Conservation (phyloP, 1,139 yeast species). For the Blastobotrys indianensis region DNA sequence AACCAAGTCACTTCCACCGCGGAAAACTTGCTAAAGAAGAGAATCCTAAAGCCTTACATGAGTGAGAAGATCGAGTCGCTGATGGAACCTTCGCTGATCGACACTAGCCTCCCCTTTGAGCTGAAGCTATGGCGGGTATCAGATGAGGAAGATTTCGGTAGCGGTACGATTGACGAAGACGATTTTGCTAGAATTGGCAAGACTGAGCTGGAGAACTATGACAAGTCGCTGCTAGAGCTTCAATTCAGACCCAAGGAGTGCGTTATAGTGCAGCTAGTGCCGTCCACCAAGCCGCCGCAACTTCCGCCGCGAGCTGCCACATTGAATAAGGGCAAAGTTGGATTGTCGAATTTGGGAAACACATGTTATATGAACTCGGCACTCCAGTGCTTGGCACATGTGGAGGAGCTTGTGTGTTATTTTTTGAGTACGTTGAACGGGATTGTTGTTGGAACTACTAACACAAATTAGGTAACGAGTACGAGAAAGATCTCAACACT, state of each 20-base stretch:
- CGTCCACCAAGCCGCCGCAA: background rate
- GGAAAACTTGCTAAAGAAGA: background rate
- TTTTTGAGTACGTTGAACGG: constrained; percentile 37
- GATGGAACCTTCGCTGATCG: constrained; percentile 1
- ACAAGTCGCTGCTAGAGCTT: constrained; percentile 4
- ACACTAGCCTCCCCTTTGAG: background rate
- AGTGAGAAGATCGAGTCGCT: constrained; percentile 2
- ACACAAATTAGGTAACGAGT: constrained; percentile 44
- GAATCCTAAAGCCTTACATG: background rate
- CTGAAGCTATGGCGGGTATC: constrained; percentile 7
- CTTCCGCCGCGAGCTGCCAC: background rate
- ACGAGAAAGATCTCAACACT: constrained; percentile 59
- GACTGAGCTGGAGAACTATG: constrained; percentile 1
- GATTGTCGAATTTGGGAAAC: constrained; percentile 80
- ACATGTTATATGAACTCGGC: constrained; percentile 98
- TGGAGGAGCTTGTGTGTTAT: constrained; percentile 77
- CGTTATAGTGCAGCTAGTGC: background rate
- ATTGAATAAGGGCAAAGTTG: constrained; percentile 43
- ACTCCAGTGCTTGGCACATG: constrained; percentile 79
- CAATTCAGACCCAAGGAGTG: background rate
- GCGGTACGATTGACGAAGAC: background rate
- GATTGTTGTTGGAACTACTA: background rate
- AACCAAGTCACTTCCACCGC: constrained; percentile 2
- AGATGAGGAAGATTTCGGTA: background rate
- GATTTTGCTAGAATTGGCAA: constrained; percentile 4